Evolutionary conservation across 139 green algal genomes (phyloP), one percentile per base, ranked within the genome.

Genomic region (Picocystis salinarum): DNA sequence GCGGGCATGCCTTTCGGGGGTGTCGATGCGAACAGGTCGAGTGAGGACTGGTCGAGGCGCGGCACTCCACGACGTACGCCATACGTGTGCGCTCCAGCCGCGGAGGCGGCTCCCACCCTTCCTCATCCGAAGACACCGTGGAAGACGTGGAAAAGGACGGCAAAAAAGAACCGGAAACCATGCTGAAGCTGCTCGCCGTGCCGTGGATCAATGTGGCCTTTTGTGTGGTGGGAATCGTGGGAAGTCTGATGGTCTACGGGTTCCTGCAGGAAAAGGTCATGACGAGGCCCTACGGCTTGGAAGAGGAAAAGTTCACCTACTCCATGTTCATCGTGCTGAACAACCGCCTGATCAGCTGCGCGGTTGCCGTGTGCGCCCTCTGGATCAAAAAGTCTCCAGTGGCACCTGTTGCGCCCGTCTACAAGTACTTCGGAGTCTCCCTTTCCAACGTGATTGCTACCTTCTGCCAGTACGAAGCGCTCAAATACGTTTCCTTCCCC

Each of bases 391-490:
- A 18, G 40, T 52, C 18, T 44, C 68, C 51, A 33, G 52, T 76
- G 24, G 12, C 17, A 9, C 72, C 70, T 4, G 46, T 50, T 28
- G 80, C 77, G 7, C 76, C 76, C 3, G 33, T 77, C 20, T 64
- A 70, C 22, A 64, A 45, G 25, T 92, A 87, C 49, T 64, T 66
- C 1, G 66, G 55, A 7, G 75, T 92, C 0, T 73, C 56, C 7
- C 34, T 91, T 4, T 91, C 76, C 34, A 98, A 98, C 47, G 81
- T 96, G 12, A 61, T 91, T 26, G 86, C 88, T 20, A 98, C 88
- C 1, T 80, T 69, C 44, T 96, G 86, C 67, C 88, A 98, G 61
- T 96, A 98, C 36, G 87, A 98, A 56, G 89, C 88, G 10, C 66
- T 99, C 7, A 92, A 92, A 56, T 85, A 92, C 64, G 74, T 97